Base-by-base conservation (phyloP, 1,284 basidiomycete genomes). In the Inonotus obliquus region DNA sequence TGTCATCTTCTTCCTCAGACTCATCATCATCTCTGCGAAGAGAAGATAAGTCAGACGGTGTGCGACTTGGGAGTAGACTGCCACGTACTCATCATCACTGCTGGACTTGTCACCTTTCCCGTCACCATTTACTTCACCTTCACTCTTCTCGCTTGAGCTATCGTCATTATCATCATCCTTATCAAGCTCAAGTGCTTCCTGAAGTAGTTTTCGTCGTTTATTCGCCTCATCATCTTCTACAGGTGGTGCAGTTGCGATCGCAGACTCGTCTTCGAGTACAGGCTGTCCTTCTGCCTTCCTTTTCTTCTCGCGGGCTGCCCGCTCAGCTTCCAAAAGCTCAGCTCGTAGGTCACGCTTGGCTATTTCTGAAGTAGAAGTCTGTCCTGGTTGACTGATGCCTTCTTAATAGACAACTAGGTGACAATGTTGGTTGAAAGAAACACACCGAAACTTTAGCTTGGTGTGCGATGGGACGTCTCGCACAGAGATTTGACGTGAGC, bases 381-480 rank as follows among this genome's bases (percentile, higher is more conserved):
- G 93, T 4, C 93, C 93, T 1, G 88, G 83, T 79, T 95, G 92
- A 39, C 90, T 90, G 65, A 37, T 52, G 11, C 60, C 44, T 44
- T 14, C 41, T 49, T 17, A 54, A 37, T 44, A 61, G 41, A 60
- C n/a, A 35, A 23, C 60, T 44, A 54, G 45, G 44, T 13, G 32
- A 32, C 25, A 29, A 10, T 13, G 17, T 29, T 59, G 25, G 60
- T 54, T 39, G 59, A 57, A 45, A 51, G 23, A 66, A 11, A 65
- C 67, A 57, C 65, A 91, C 85, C 95, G 86, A 76, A 97, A 98
- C 79, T 98, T 98, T 66, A 98, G 87, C 75, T 96, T 96, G 1
- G 94, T 98, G 73, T 97, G 92, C 3, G 92, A 81, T 2, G 95
- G 92, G 81, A 96, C 90, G 72, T 96, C 92, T 62, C 91, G 84